A percentile compares a stretch with the other conserved stretches of the same genome.
These are phyloP conservation scores for Jaminaea rosea DNA, from an alignment of 1,284 basidiomycete genomes.

Conservation along the genomic window DNA sequence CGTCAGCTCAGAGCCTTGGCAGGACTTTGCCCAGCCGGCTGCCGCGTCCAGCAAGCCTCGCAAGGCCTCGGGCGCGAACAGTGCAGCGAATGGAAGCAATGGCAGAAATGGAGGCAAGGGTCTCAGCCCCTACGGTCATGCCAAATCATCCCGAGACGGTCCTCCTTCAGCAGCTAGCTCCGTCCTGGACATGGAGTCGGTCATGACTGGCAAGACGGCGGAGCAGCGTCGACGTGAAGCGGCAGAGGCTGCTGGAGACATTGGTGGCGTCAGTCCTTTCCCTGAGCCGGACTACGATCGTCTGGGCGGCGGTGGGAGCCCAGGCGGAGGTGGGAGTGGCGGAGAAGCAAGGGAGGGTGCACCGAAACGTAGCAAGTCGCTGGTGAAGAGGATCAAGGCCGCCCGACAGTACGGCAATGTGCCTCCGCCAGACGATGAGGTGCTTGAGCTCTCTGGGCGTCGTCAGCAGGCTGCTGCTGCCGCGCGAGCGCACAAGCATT, in stretches of 20 bases:
- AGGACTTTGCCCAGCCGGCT: constrained; percentile 39
- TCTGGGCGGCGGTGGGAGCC: too few species aligned
- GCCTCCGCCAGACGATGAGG: constrained; percentile 23
- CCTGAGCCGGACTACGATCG: constrained; percentile 26
- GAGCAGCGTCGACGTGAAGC: neutral
- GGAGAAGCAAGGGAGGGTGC: constrained; percentile 8
- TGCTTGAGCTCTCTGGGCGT: constrained; percentile 9
- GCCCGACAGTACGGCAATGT: constrained; percentile 32
- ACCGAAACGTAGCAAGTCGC: constrained; percentile 32
- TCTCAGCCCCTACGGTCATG: constrained; percentile 27
- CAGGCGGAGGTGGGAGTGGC: neutral
- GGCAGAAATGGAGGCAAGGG: neutral
- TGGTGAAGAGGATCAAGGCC: constrained; percentile 34
- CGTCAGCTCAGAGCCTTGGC: constrained; percentile 40
- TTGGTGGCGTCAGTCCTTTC: constrained; percentile 29
- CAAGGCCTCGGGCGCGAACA: neutral
- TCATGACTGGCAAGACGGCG: constrained; percentile 30
- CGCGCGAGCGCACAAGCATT: constrained; percentile 20
- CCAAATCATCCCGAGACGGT: constrained; percentile 22
- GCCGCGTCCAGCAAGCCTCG: constrained; percentile 1
- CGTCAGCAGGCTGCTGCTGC: constrained; percentile 10
- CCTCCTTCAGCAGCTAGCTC: constrained; percentile 27
- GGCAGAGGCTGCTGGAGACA: constrained; percentile 1
- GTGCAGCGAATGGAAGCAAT: neutral
- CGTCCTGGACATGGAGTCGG: constrained; percentile 39